Percentiles rank a stretch among this genome's conserved stretches.
Conservation (phyloP, 371 early-diverging fungal species). For the Zychaea mexicana region DNA sequence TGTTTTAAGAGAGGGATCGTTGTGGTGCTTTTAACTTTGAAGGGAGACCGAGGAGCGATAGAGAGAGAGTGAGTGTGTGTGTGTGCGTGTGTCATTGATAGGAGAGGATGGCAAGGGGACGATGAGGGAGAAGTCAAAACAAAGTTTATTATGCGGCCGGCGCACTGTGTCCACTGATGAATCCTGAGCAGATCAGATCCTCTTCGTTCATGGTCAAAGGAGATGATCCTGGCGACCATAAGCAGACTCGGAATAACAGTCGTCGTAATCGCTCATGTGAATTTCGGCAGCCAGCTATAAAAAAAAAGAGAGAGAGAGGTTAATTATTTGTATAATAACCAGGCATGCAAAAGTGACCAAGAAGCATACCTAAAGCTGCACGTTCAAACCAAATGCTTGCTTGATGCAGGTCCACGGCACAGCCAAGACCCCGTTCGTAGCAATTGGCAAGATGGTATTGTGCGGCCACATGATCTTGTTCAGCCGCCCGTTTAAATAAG, state of each 20-base stretch:
- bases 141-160: constrained; percentile 48
- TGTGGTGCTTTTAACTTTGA: no score
- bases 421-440: constrained; percentile 70
- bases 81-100: no score
- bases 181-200: constrained; percentile 41
- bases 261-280: constrained; percentile 57
- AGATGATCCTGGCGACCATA: constrained; percentile 35
- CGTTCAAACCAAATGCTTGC: constrained; percentile 71
- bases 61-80: no score
- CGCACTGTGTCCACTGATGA: constrained; percentile 48
- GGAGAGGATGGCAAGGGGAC: background rate
- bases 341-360: no score
- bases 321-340: no score
- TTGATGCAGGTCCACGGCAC: constrained; percentile 53
- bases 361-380: constrained; percentile 57
- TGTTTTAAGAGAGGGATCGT: no score
- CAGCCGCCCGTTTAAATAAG: constrained; percentile 65
- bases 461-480: constrained; percentile 64
- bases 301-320: no score
- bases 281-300: constrained; percentile 55
- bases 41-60: no score
- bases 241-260: constrained; percentile 48
- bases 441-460: constrained; percentile 68
- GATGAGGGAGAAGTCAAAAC: background rate
- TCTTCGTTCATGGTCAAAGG: constrained; percentile 25